phyloP scores from a whole-genome alignment of 352 stramenopile species.

The Phytophthora crassamura region DNA sequence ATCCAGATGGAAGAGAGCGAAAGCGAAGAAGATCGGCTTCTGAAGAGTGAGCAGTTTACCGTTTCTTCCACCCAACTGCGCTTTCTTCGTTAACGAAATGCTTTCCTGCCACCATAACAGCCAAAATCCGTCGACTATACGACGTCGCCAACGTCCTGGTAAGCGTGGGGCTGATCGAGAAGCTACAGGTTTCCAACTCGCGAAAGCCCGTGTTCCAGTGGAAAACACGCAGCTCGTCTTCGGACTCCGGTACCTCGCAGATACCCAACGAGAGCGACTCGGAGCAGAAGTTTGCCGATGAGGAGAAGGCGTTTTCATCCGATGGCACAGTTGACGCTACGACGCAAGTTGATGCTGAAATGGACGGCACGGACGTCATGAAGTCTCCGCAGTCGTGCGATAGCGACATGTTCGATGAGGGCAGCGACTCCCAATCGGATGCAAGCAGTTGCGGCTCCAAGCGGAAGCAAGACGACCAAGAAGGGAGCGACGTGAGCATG shows the following conservation, averaged over 20 bases:
- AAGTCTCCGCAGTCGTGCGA: slow-evolving; percentile 72
- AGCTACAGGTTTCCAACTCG: slow-evolving; percentile 83
- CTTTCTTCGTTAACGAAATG: slow-evolving; percentile 6
- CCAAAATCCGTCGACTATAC: slow-evolving; percentile 97
- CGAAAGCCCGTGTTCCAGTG: slow-evolving; percentile 89
- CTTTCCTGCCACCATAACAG: slow-evolving; percentile 33
- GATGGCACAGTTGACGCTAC: not conserved
- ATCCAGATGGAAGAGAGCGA: slow-evolving; percentile 88
- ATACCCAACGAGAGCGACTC: not conserved
- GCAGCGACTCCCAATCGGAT: slow-evolving; percentile 64
- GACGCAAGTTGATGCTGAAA: slow-evolving; percentile 14
- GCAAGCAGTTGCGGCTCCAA: slow-evolving; percentile 43
- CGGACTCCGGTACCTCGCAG: not conserved
- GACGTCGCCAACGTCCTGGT: slow-evolving; percentile 98
- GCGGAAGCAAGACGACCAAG: slow-evolving; percentile 51
- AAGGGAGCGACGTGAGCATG: slow-evolving; percentile 33
- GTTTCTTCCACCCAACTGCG: not conserved
- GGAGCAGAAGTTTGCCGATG: not conserved
- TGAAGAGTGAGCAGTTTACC: slow-evolving; percentile 71
- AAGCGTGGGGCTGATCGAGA: slow-evolving; percentile 93
- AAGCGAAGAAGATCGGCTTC: slow-evolving; percentile 75
- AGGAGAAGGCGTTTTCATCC: slow-evolving; percentile 4
- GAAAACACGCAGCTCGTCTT: slow-evolving; percentile 44
- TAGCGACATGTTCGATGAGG: slow-evolving; percentile 65
- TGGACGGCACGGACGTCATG: slow-evolving; percentile 33